Base-by-base conservation (phyloP, 495 filamentous ascomycete genomes). In the Aspergillus cristatus region DNA sequence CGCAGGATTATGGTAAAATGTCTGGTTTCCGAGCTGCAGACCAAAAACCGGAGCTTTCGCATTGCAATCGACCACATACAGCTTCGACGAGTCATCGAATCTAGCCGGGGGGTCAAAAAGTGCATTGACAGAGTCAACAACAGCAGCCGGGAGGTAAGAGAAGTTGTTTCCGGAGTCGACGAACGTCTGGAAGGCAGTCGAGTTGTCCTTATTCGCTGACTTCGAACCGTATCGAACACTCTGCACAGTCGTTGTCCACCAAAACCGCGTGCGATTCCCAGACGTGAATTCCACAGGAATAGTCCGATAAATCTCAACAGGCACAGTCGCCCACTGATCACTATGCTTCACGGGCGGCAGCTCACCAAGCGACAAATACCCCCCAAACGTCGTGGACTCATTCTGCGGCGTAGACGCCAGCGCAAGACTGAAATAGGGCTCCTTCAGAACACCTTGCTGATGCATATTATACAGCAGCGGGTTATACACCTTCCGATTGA, bases 111-210 rank as follows among this genome's bases (percentile, higher is more conserved):
- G 79, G 12, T 67, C 62, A 28, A 89, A 75, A 0, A 74, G 48
- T 14, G 69, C 65, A 50, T 84, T 79, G 24, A 86, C 49, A 1
- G 62, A 62, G 12, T 66, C 56, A 1, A 78, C 78, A 39, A 87
- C 71, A 1, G 36, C 55, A 0, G 61, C 37, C 3, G 79, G 77
- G 7, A 78, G 64, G 29, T 80, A 75, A 15, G 74, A 71, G 43
- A 74, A 72, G 0, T 76, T 72, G 4, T 82, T 84, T 22, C 83
- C 84, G 0, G 81, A 74, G 58, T 89, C 84, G 39, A 86, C 68
- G 47, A 81, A 76, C 1, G 71, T 75, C 37, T 58, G 54, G 35
- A 50, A 58, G 1, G 48, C 37, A 10, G 45, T 49, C 10, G 18
- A 28, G 25, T 55, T 51, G 7, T 38, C 40, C n/a, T n/a, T n/a